A percentile compares a stretch with the other conserved stretches of the same genome.
Evolutionary conservation across 2,329 filamentous ascomycete genomes (phyloP).

Genomic region (Diaporthe sp.): DNA sequence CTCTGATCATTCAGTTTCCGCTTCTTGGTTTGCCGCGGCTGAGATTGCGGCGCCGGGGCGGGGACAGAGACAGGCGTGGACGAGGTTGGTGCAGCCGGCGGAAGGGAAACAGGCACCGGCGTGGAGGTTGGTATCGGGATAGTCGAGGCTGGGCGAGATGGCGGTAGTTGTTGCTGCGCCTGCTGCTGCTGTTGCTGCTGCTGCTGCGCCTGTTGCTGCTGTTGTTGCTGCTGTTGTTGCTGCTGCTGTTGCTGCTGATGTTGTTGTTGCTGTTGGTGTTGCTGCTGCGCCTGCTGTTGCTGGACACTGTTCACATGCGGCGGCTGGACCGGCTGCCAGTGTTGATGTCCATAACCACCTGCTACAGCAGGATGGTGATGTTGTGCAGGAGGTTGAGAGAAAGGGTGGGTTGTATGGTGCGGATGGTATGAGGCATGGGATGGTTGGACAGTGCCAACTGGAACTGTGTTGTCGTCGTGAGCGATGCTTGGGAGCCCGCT

Average conservation of each 20-base stretch:
- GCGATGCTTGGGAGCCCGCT: constrained; percentile 40
- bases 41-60: constrained; percentile 30
- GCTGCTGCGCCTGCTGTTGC: constrained; percentile 41
- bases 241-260: constrained; percentile 24
- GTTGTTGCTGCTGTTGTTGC: constrained; percentile 41
- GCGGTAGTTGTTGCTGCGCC: constrained; percentile 41
- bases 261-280: constrained; percentile 1
- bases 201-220: constrained; percentile 9
- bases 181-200: constrained; percentile 37
- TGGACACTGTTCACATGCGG: constrained; percentile 40
- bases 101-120: constrained; percentile 38
- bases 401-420: constrained; percentile 39
- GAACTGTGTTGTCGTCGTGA: constrained; percentile 43
- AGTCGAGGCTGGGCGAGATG: constrained; percentile 40
- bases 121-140: constrained; percentile 40
- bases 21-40: constrained; percentile 42
- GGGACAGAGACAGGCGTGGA: constrained; percentile 38
- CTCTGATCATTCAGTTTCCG: constrained; percentile 41
- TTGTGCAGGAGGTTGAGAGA: constrained; percentile 41
- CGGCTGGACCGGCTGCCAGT: constrained; percentile 45
- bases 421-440: constrained; percentile 39
- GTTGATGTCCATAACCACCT: constrained; percentile 42
- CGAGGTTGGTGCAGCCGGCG: constrained; percentile 37
- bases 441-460: constrained; percentile 42
- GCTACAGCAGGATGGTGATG: constrained; percentile 41